Evolutionary conservation across 225 moss, liverwort and hornwort species (phyloP).

Genomic region (Pseudisothecium myosuroides): DNA sequence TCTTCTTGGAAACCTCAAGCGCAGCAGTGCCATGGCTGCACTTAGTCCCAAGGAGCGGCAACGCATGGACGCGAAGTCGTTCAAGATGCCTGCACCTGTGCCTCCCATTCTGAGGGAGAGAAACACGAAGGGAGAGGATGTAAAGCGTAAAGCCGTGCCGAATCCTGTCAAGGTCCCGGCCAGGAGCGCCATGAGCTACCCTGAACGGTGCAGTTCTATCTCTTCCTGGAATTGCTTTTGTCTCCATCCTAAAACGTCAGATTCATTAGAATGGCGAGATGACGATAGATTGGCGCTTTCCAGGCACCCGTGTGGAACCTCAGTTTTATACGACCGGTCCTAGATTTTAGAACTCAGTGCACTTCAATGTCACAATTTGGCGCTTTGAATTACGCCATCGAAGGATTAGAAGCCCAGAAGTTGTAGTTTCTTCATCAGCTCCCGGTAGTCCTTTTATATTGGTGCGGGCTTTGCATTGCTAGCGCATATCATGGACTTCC

Average conservation of each 20-base stretch:
- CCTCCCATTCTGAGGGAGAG: conserved; percentile 24
- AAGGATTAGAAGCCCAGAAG: not conserved
- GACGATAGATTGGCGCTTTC: not conserved
- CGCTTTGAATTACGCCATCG: not conserved
- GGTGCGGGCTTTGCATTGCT: not conserved
- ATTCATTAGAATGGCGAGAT: not conserved
- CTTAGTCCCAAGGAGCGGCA: conserved; percentile 32
- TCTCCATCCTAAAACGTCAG: not conserved
- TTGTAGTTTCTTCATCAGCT: no score
- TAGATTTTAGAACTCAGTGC: not conserved
- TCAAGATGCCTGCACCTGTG: conserved; percentile 35
- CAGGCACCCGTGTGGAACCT: not conserved
- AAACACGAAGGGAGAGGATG: conserved; percentile 17
- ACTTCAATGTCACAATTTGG: not conserved
- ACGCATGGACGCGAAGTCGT: conserved; percentile 23
- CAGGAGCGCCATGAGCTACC: conserved; percentile 56
- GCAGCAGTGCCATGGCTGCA: conserved; percentile 22
- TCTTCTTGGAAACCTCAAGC: conserved; percentile 27
- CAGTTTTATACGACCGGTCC: not conserved
- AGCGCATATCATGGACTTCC: no score
- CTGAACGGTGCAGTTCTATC: conserved; percentile 55
- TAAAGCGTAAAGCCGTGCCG: conserved; percentile 28
- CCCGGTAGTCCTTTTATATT: not conserved
- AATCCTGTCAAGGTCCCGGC: conserved; percentile 72
- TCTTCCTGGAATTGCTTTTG: conserved; percentile 1